A percentile compares a stretch with the other conserved stretches of the same genome.
These are phyloP conservation scores for Zasmidium angulare DNA, from an alignment of 2,329 filamentous ascomycete species.

Conservation along the genomic window DNA sequence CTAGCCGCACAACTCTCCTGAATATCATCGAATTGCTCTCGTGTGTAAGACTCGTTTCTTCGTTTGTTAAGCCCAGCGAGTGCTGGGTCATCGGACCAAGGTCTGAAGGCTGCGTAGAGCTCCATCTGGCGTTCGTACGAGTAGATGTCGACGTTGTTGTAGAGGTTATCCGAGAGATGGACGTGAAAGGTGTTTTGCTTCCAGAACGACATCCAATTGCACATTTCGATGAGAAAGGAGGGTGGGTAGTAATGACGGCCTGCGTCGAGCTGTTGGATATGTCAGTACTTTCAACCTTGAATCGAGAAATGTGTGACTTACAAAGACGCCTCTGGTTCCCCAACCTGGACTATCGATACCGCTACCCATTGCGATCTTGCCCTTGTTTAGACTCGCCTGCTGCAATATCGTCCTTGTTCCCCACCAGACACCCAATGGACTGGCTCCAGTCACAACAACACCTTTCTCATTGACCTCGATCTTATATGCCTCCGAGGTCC, in stretches of 20 bases:
- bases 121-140: conserved; percentile 48
- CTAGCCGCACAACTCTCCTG: conserved; percentile 54
- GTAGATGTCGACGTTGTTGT: conserved; percentile 52
- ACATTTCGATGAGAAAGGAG: conserved; percentile 57
- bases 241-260: conserved; percentile 58
- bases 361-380: conserved; percentile 44
- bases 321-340: conserved; percentile 30
- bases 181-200: conserved; percentile 61
- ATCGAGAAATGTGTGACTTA: conserved; percentile 3
- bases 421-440: conserved; percentile 59
- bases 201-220: conserved; percentile 61
- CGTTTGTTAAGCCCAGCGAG: conserved; percentile 53
- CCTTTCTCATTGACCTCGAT: conserved; percentile 43
- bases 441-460: conserved; percentile 53
- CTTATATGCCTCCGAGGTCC: conserved; percentile 52
- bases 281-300: neutral
- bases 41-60: conserved; percentile 57
- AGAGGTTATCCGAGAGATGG: conserved; percentile 59
- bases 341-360: conserved; percentile 53
- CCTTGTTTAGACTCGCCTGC: conserved; percentile 45
- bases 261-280: conserved; percentile 45
- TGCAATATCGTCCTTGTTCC: conserved; percentile 58
- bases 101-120: conserved; percentile 57
- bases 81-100: conserved; percentile 50
- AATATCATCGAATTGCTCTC: conserved; percentile 52